These are phyloP conservation scores for Middelhovenomyces tepae DNA, from an alignment of 805 yeast species.

Conservation along the genomic window DNA sequence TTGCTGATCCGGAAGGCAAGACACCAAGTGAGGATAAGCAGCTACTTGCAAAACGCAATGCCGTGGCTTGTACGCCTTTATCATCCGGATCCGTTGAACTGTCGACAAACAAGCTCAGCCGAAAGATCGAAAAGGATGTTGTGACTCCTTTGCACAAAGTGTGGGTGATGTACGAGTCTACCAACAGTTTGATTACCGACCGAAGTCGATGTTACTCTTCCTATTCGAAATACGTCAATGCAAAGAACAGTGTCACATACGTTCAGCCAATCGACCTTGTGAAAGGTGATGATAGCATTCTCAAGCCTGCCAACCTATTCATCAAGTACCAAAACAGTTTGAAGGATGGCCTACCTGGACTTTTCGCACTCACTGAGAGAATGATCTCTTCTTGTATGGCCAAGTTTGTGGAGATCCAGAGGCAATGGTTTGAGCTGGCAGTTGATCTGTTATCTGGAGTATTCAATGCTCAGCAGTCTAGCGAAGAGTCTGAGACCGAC, in stretches of 20 bases:
- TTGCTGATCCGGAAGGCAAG: constrained; percentile 8
- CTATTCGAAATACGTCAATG: constrained; percentile 14
- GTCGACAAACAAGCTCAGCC: constrained; percentile 11
- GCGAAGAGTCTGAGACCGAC: no score
- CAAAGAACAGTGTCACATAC: constrained; percentile 1
- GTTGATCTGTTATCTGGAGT: constrained; percentile 17
- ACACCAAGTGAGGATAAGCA: constrained; percentile 4
- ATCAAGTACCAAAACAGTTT: constrained; percentile 16
- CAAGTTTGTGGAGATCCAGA: constrained; percentile 13
- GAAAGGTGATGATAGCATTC: constrained; percentile 3
- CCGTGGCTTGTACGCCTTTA: constrained; percentile 12
- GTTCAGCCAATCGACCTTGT: background rate
- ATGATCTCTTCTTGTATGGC: constrained; percentile 12
- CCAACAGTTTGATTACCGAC: constrained; percentile 11
- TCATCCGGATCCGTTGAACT: constrained; percentile 12
- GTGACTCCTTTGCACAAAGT: constrained; percentile 12
- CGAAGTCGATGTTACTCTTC: constrained; percentile 14
- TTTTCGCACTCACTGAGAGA: constrained; percentile 12
- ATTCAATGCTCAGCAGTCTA: no score
- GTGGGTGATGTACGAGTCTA: constrained; percentile 15
- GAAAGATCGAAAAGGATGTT: constrained; percentile 14
- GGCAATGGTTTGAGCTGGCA: constrained; percentile 17
- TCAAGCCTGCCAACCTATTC: constrained; percentile 16
- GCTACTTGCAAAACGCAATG: constrained; percentile 13
- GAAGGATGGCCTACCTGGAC: constrained; percentile 18